phyloP scores from a whole-genome alignment of 192 early-diverging fungal species.

The Globomyces pollinis-pini region DNA sequence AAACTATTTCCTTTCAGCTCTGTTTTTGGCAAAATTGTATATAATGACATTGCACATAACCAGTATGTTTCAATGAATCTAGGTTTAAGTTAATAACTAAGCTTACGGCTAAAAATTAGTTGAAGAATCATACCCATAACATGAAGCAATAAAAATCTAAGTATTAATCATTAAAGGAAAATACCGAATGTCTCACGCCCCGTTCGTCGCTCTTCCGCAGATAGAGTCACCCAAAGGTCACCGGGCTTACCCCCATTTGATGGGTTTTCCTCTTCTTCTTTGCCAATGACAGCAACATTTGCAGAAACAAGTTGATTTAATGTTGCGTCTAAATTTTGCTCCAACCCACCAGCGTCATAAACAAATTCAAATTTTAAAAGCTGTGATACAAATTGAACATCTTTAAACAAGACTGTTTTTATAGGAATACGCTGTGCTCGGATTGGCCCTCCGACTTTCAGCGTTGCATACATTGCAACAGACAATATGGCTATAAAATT shows the following conservation, averaged over 20 bases:
- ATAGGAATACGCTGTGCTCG: conserved; percentile 54
- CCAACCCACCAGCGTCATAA: conserved; percentile 64
- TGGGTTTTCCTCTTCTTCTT: conserved; percentile 14
- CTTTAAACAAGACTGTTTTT: conserved; percentile 43
- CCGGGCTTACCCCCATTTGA: background rate
- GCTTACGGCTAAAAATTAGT: too few relatives aligned
- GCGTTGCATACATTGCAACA: conserved; percentile 65
- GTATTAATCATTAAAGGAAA: background rate
- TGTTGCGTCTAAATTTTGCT: conserved; percentile 55
- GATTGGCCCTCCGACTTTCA: conserved; percentile 70
- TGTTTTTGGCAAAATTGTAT: conserved; percentile 25
- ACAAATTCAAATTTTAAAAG: conserved; percentile 76
- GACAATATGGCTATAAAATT: conserved; percentile 58
- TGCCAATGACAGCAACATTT: conserved; percentile 33
- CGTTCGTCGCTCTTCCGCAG: conserved; percentile 32
- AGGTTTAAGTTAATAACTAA: too few relatives aligned
- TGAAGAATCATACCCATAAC: too few relatives aligned
- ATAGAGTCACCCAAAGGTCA: conserved; percentile 29
- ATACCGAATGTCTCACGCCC: conserved; percentile 47
- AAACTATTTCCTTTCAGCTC: background rate
- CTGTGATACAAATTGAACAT: conserved; percentile 66
- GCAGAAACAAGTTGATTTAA: conserved; percentile 44
- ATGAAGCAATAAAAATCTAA: conserved; percentile 76
- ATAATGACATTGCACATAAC: conserved; percentile 59
- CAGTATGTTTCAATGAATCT: conserved; percentile 85